Conservation (phyloP, 768 basidiomycete genomes). For the Cubamyces sp. region DNA sequence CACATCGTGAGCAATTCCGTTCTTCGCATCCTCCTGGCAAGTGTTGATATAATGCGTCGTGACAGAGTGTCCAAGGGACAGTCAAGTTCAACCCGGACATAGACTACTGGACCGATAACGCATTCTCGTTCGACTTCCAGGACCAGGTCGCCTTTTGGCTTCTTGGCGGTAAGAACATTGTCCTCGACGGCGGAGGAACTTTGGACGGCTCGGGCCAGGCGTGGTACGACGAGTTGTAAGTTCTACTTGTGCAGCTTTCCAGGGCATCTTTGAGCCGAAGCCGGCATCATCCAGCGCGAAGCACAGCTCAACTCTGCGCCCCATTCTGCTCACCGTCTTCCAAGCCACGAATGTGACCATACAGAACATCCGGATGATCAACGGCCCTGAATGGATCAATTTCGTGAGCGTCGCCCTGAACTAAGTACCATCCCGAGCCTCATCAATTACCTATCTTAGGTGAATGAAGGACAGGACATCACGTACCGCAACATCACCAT, state of each 20-base stretch:
- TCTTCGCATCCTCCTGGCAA: background rate
- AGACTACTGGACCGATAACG: constrained; percentile 60
- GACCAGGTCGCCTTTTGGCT: constrained; percentile 60
- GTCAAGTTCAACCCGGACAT: constrained; percentile 54
- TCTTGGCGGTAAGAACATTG: constrained; percentile 52
- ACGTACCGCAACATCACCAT: constrained; percentile 52
- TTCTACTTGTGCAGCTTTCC: constrained; percentile 1
- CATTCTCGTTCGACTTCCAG: constrained; percentile 56
- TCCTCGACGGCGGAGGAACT: constrained; percentile 62
- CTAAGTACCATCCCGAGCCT: background rate
- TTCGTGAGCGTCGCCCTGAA: constrained; percentile 37
- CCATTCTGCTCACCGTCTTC: constrained; percentile 59
- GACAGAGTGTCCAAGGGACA: constrained; percentile 53
- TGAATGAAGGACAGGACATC: constrained; percentile 49
- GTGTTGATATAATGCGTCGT: background rate
- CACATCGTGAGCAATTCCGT: constrained; percentile 45
- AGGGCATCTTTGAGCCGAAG: background rate
- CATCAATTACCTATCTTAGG: too few species aligned
- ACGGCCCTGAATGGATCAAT: constrained; percentile 58
- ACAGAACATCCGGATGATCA: constrained; percentile 50
- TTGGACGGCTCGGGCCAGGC: constrained; percentile 67
- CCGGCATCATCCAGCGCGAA: constrained; percentile 38
- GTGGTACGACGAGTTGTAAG: constrained; percentile 59
- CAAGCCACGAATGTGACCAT: constrained; percentile 53
- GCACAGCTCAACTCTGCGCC: constrained; percentile 53